Base-by-base conservation (phyloP, 208 protist genomes). In the Trypanosomatidae sp. region DNA sequence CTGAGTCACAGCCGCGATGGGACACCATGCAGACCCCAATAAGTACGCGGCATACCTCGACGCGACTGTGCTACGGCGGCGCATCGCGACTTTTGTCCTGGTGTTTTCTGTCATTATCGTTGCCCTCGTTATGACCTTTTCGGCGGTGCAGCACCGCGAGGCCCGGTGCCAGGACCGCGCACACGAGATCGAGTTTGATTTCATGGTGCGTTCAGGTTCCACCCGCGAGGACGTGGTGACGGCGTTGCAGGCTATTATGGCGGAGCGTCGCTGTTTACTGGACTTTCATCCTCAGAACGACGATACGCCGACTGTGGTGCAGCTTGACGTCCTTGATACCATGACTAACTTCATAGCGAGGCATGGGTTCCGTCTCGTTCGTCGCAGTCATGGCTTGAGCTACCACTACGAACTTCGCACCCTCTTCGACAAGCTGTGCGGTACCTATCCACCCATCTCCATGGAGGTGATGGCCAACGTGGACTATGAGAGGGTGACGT, bases 381-480 rank as follows among this genome's bases (percentile, higher is more conserved):
- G 85, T 13, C 56, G 77, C 50, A 73, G 43, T 17, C 76, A 83
- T 25, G 80, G 70, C 44, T 60, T 67, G 3, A 52, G 46, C 67
- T 77, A 84, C 52, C 56, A 69, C 52, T 96, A 80, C 74, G 81
- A 90, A 56, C 77, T 96, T 67, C 80, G 83, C 17, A 79, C 83
- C n/a, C 36, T 96, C 49, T 86, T 90, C 50, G 74, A 82, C 25
- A 69, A 66, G 33, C 77, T 96, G 0, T 96, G 91, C 73, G 77
- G 75, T 36, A 69, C 83, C 3, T 69, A 80, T 62, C 87, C 86
- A 10, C 66, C 65, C 53, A 66, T 92, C 17, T 90, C 89, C 2
- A 96, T 94, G 91, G 87, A 91, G 75, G 84, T 89, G 65, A 71
- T 96, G 71, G 77, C 87, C 3, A 96, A 96, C 73, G 91, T 91